Conservation (phyloP, 805 yeast genomes). For the Pichia insulana region DNA sequence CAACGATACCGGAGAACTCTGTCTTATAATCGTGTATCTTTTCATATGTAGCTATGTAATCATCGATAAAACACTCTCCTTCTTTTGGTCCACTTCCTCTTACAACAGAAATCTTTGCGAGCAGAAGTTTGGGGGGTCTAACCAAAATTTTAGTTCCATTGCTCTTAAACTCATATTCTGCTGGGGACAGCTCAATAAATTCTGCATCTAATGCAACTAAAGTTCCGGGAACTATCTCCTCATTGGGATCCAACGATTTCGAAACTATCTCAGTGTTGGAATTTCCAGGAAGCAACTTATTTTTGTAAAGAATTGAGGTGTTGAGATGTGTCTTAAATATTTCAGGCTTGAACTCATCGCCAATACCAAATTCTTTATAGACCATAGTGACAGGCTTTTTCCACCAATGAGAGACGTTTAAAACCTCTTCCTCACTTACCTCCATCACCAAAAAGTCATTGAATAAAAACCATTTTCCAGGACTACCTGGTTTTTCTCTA, state of each 20-base stretch:
- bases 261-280: constrained; percentile 54
- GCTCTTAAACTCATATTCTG: constrained; percentile 66
- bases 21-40: constrained; percentile 81
- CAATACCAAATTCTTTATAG: constrained; percentile 45
- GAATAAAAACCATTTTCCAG: constrained; percentile 62
- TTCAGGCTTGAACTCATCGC: constrained; percentile 36
- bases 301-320: constrained; percentile 60
- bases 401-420: constrained; percentile 68
- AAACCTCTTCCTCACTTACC: constrained; percentile 67
- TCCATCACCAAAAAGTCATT: constrained; percentile 85
- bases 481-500: constrained; percentile 10
- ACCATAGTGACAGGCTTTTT: constrained; percentile 69
- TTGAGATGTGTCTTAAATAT: constrained; percentile 48
- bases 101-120: constrained; percentile 85
- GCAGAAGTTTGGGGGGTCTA: constrained; percentile 63
- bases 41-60: constrained; percentile 69
- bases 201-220: constrained; percentile 94
- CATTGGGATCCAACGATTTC: constrained; percentile 53
- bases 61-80: constrained; percentile 85
- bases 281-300: constrained; percentile 61
- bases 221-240: constrained; percentile 68
- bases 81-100: constrained; percentile 60
- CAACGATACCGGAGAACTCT: constrained; percentile 85
- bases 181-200: constrained; percentile 76
- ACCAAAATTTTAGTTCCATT: constrained; percentile 63